Evolutionary conservation across 73 alveolate genomes (phyloP).

Genomic region (Effrenium voratum): DNA sequence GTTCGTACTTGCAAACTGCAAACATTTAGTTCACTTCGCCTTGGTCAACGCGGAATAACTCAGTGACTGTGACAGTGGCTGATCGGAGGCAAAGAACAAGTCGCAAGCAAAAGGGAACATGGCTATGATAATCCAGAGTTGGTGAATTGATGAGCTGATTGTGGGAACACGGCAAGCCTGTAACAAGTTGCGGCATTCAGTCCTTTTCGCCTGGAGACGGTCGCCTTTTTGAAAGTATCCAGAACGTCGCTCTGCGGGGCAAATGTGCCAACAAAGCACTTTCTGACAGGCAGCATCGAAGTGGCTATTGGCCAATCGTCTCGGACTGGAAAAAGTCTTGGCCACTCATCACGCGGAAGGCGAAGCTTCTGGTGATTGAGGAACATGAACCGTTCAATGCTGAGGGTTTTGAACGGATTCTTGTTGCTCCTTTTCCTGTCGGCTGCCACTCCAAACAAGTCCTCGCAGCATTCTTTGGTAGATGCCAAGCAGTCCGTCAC

Average conservation of each 20-base stretch:
- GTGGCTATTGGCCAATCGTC: neutral
- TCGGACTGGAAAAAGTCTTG: neutral
- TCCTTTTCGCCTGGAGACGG: neutral
- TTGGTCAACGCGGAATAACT: no score
- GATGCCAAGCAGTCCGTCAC: neutral
- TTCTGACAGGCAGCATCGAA: neutral
- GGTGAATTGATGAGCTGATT: no score
- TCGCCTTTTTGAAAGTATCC: neutral
- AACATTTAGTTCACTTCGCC: no score
- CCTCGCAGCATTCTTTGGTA: neutral
- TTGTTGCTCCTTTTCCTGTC: neutral
- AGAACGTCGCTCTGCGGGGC: neutral
- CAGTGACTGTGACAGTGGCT: no score
- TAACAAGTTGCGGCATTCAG: neutral
- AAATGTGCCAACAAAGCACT: neutral
- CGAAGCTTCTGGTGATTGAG: constrained; percentile 13
- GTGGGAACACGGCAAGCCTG: no score
- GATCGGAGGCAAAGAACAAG: no score
- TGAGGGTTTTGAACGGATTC: neutral
- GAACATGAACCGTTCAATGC: neutral
- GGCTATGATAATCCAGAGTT: no score
- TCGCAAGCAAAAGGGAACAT: no score
- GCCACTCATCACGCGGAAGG: neutral
- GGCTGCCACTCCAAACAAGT: neutral
- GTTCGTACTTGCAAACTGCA: no score